Evolutionary conservation across 345 rosid genomes (phyloP), one percentile per base, ranked within the genome.

Genomic region (Streptanthus diversifolius): DNA sequence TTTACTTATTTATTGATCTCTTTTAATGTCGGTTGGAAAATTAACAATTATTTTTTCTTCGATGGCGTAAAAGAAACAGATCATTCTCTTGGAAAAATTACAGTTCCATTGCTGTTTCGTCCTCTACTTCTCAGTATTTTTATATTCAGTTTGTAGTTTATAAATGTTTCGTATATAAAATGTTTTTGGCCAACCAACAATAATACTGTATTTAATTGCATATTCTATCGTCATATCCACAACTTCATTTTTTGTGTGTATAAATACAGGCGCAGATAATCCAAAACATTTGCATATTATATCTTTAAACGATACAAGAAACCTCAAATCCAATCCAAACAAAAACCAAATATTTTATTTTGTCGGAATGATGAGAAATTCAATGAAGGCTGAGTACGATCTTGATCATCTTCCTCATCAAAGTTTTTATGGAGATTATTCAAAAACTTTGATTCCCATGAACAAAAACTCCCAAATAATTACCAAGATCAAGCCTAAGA

Each of bases 401-500:
- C 52, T 62, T 14, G 66, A 64, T 65, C 62, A 64, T 63, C 51
- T 32, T 69, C 65, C 59, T 45, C 53, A 47, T 45, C 72, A 71
- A 71, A 70, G 48, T 36, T 49, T 40, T 17, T 57, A 71, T 21
- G 76, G 67, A 56, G 72, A 57, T 13, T 39, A 58, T 65, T 71
- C 80, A 56, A 69, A 35, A 65, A 35, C 67, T n/a, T 48, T n/a
- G 32, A 29, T 73, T 68, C 72, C 74, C 76, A 67, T 87, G 53
- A 83, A 81, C 76, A 84, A 71, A 59, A 72, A 73, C 61, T 93
- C 97, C 7, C 83, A 71, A 2, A 51, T 74, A 19, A 82, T 85
- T 30, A 74, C 91, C 60, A 90, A 93, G 72, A 21, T 73, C 56
- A 88, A 89, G 85, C 96, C 92, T 1, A 87, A 86, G 82, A 82